Evolutionary conservation across 108 stramenopile genomes (phyloP), one percentile per base, ranked within the genome.

Genomic region (Stephanodiscus minutulus): DNA sequence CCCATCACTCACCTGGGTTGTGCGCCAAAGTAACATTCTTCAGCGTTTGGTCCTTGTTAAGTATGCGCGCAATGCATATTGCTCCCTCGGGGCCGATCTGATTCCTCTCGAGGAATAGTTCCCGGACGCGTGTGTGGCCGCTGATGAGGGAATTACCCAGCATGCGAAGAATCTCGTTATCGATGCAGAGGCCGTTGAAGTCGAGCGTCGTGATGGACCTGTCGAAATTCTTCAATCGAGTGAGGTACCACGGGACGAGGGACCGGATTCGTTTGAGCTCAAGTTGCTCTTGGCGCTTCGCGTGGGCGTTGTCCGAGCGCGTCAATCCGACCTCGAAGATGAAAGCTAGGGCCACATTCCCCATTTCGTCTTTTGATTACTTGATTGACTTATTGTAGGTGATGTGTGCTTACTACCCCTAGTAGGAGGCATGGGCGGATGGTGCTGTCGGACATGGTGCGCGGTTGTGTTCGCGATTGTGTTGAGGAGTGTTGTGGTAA

Each of bases 301-400:
- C 52, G 24, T 52, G 52, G 22, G 70, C 20, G 35, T 57, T 63
- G 48, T 77, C 76, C 0, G 61, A 46, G 62, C 64, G 52, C 6
- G 29, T 24, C 3, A 77, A 43, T 10, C 63, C 25, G 49, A 33
- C 41, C 7, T 64, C 64, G n/a, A n/a, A n/a, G 43, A 68, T 62
- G 29, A 68, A 68, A 41, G 74, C 60, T 0, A 76, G 68, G 27
- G 76, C 76, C 0, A 77, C 64, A 46, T 77, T 77, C 0, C 76
- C 76, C 76, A 77, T 77, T 31, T 48, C 18, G 5, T 35, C 35
- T 6, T 35, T 35, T 35, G n/a, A n/a, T n/a, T n/a, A n/a, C n/a
- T n/a, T n/a, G n/a, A n/a, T n/a, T n/a, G n/a, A n/a, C n/a, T n/a
- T n/a, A n/a, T n/a, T n/a, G n/a, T n/a, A n/a, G n/a, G n/a, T n/a